Conservation (phyloP, 768 basidiomycete genomes). For the Infundibulicybe gibba region DNA sequence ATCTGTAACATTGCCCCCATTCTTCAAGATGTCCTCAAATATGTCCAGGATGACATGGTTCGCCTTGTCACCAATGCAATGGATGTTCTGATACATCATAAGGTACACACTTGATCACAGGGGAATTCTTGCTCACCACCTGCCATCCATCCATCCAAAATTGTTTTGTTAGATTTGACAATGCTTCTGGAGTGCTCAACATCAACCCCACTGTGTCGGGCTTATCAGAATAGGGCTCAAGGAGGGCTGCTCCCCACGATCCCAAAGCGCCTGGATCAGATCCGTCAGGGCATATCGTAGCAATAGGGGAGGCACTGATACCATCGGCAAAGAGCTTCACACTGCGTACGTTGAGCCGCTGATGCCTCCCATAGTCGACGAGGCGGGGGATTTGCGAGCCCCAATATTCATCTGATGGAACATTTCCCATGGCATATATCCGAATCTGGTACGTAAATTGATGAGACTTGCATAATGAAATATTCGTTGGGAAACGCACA, state of each 20-base stretch:
- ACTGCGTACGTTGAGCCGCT: constrained; percentile 54
- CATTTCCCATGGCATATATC: constrained; percentile 58
- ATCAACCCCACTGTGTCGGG: too few species aligned
- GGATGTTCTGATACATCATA: too few species aligned
- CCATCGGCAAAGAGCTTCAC: constrained; percentile 82
- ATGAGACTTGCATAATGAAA: neutral
- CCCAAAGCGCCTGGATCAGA: constrained; percentile 70
- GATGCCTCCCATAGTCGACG: too few species aligned
- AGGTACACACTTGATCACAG: neutral
- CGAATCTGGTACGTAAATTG: constrained; percentile 36
- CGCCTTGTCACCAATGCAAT: constrained; percentile 87
- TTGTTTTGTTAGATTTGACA: too few species aligned
- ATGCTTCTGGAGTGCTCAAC: too few species aligned
- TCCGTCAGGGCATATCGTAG: neutral
- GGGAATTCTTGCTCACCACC: too few species aligned
- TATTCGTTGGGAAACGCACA: constrained; percentile 33
- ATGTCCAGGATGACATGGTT: constrained; percentile 82
- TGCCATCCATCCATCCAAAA: too few species aligned
- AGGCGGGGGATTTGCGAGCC: too few species aligned
- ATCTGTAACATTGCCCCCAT: too few species aligned
- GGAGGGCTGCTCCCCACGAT: too few species aligned
- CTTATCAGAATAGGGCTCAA: too few species aligned
- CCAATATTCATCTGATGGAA: too few species aligned
- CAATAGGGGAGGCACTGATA: constrained; percentile 14
- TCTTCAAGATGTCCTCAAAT: constrained; percentile 73